Conservation (phyloP, 129 eudicot genomes). For the Cynara cardunculus region DNA sequence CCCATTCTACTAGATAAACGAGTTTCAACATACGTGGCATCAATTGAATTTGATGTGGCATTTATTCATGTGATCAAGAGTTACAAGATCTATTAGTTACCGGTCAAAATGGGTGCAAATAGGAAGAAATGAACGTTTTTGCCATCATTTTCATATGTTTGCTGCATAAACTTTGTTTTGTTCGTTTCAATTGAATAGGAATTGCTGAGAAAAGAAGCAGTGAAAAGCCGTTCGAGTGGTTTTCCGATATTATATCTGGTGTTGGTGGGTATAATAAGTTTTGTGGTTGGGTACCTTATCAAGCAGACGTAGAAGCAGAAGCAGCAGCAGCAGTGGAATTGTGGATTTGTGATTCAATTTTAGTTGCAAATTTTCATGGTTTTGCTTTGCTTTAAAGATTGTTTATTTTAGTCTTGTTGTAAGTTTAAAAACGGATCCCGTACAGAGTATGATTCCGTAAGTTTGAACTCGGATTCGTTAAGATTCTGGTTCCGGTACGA, state of each 20-base stretch:
- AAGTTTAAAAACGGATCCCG: slow-evolving; percentile 13
- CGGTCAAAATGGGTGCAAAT: not conserved
- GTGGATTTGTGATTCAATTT: slow-evolving; percentile 24
- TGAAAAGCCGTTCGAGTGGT: slow-evolving; percentile 45
- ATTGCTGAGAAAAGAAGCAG: slow-evolving; percentile 49
- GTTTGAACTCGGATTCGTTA: not conserved
- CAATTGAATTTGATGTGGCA: not conserved
- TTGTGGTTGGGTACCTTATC: slow-evolving; percentile 66
- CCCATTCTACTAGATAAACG: not conserved
- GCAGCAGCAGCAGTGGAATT: not conserved
- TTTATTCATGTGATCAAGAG: no score
- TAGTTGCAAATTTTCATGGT: slow-evolving; percentile 7
- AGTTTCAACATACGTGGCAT: not conserved
- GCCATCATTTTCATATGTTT: not conserved
- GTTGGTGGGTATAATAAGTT: slow-evolving; percentile 56
- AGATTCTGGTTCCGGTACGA: not conserved
- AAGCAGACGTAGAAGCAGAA: slow-evolving; percentile 33
- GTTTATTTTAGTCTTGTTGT: slow-evolving; percentile 26
- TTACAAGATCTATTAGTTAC: not conserved
- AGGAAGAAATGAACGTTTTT: not conserved
- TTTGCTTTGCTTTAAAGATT: slow-evolving; percentile 17
- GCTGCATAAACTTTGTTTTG: not conserved
- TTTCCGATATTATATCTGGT: slow-evolving; percentile 44
- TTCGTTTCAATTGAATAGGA: slow-evolving; percentile 42
- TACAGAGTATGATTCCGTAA: slow-evolving; percentile 8